A percentile compares a stretch with the other conserved stretches of the same genome.
Evolutionary conservation across 139 green algal genomes (phyloP).

Genomic region (Chlorella sp.): DNA sequence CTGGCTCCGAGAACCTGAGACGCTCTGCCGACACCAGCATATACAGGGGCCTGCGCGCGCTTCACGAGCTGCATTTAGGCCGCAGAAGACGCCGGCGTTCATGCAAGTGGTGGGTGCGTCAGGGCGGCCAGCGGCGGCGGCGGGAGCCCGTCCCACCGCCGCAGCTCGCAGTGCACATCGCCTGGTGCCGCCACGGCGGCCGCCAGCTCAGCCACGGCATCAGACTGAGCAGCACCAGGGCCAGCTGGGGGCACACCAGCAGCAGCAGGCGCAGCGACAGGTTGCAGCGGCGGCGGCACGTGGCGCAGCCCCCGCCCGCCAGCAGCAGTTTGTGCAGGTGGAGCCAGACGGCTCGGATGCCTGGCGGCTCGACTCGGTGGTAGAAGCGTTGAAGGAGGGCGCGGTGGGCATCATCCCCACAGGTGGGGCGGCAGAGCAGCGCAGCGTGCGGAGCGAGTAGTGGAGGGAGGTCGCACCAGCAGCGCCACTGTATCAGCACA

Average conservation of each 20-base stretch:
- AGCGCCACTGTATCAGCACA: no score
- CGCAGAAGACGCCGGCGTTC: no score
- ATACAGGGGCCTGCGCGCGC: no score
- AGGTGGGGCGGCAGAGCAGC: not conserved
- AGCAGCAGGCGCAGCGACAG: not conserved
- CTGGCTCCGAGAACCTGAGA: no score
- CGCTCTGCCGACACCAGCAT: no score
- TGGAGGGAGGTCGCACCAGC: no score
- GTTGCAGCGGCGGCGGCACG: not conserved
- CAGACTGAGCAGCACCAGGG: not conserved
- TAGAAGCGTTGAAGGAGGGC: constrained; percentile 63
- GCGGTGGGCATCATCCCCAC: constrained; percentile 88
- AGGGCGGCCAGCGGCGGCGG: not conserved
- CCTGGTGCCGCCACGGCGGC: no score
- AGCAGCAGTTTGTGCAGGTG: constrained; percentile 31
- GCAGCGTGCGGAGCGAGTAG: not conserved
- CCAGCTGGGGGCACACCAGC: no score
- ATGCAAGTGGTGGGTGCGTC: not conserved
- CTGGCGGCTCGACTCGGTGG: constrained; percentile 74
- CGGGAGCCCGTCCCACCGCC: not conserved
- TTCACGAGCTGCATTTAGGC: no score
- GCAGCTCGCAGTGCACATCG: not conserved
- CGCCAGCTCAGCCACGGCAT: not conserved
- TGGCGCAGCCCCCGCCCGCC: not conserved
- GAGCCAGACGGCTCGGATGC: constrained; percentile 71